phyloP scores from a whole-genome alignment of 805 yeast species.

The Kodamaea laetipori region DNA sequence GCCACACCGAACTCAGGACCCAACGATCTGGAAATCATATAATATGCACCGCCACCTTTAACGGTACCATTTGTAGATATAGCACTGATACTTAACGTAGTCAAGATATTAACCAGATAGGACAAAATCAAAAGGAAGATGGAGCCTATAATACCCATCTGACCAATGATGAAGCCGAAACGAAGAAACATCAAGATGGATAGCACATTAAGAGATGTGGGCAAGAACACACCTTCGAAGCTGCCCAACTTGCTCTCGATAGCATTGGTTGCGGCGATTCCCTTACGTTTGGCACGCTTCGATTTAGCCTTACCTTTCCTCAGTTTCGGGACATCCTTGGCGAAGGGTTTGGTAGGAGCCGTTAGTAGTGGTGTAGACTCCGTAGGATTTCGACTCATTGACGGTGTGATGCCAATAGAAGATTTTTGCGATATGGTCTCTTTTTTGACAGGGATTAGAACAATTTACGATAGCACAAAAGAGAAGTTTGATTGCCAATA shows the following conservation, averaged over 20 bases:
- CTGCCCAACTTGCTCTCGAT: constrained; percentile 63
- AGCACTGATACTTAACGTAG: constrained; percentile 89
- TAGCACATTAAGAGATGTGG: constrained; percentile 88
- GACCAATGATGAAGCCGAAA: constrained; percentile 94
- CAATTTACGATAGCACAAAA: not conserved
- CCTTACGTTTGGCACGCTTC: constrained; percentile 5
- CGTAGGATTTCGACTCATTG: constrained; percentile 3
- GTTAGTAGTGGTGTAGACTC: constrained; percentile 12
- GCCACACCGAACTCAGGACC: constrained; percentile 99
- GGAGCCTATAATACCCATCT: constrained; percentile 86
- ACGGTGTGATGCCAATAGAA: not conserved
- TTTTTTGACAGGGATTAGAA: constrained; percentile 6
- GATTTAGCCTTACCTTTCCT: constrained; percentile 2
- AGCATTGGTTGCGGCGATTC: not conserved
- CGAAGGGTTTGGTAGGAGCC: not conserved
- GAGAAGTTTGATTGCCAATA: not conserved
- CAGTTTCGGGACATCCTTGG: constrained; percentile 1
- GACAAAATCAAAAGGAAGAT: constrained; percentile 66
- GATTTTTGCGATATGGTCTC: not conserved
- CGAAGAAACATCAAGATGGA: constrained; percentile 94
- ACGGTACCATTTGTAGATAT: constrained; percentile 98
- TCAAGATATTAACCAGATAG: constrained; percentile 77
- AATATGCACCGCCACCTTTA: constrained; percentile 97
- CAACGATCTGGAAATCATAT: constrained; percentile 90
- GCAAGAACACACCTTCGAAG: constrained; percentile 87